Percentiles rank a stretch among this genome's conserved stretches.
Conservation (phyloP, 768 basidiomycete species). For the Mycena rebaudengoi region DNA sequence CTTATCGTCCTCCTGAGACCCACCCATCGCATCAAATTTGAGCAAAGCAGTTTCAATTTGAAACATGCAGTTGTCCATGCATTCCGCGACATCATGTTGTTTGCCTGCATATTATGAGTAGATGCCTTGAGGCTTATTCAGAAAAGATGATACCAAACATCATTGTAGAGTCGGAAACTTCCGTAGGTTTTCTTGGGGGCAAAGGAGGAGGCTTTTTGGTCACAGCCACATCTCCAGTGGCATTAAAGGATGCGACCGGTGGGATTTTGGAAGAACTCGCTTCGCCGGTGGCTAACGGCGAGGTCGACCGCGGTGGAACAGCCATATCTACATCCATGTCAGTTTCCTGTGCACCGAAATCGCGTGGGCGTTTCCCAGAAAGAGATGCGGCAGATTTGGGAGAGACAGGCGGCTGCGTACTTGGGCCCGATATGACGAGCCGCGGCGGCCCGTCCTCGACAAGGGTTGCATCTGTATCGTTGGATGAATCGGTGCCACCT, state of each 20-base stretch:
- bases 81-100: slow-evolving; percentile 98
- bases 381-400: too few species aligned
- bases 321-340: slow-evolving; percentile 66
- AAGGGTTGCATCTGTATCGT: slow-evolving; percentile 88
- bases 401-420: slow-evolving; percentile 25
- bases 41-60: slow-evolving; percentile 94
- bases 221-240: slow-evolving; percentile 30
- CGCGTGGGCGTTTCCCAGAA: too few species aligned
- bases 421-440: slow-evolving; percentile 32
- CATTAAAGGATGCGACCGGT: too few species aligned
- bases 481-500: slow-evolving; percentile 80
- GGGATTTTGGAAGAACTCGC: slow-evolving; percentile 34
- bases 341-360: slow-evolving; percentile 47
- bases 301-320: background rate
- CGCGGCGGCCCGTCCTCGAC: slow-evolving; percentile 75
- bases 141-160: slow-evolving; percentile 76
- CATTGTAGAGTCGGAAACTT: slow-evolving; percentile 79
- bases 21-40: slow-evolving; percentile 68
- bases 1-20: slow-evolving; percentile 57
- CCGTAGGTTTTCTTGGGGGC: slow-evolving; percentile 60
- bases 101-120: slow-evolving; percentile 62
- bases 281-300: slow-evolving; percentile 18
- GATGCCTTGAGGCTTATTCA: background rate
- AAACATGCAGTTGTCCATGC: slow-evolving; percentile 99
- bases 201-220: slow-evolving; percentile 61